These are phyloP conservation scores for Daphne laureola DNA, from an alignment of 441 rosid species.

Conservation along the genomic window DNA sequence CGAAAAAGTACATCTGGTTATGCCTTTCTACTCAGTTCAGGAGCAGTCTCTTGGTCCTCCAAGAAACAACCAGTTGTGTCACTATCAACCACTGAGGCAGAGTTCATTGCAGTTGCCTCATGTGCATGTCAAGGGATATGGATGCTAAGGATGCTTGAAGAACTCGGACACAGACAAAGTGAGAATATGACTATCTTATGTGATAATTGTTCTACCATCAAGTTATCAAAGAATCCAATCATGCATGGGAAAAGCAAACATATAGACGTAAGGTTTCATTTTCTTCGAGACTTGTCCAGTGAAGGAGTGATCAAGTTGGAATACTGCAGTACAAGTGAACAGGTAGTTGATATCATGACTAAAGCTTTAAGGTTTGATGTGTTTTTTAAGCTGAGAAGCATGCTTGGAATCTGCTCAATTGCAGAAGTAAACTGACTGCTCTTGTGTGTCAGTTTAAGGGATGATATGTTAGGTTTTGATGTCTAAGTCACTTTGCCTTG, in stretches of 20 bases:
- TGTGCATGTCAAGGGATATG: background rate
- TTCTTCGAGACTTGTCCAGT: background rate
- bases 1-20: background rate
- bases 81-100: background rate
- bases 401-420: too few relatives aligned
- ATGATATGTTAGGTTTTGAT: too few relatives aligned
- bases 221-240: background rate
- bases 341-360: background rate
- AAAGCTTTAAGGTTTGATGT: background rate
- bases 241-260: background rate
- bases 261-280: background rate
- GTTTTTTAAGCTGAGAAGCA: background rate
- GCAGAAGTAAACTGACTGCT: too few relatives aligned
- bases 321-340: background rate
- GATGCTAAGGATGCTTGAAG: background rate
- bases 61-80: slow-evolving; percentile 1
- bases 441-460: too few relatives aligned
- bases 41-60: background rate
- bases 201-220: background rate
- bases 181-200: background rate
- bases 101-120: background rate
- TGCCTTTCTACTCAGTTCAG: background rate
- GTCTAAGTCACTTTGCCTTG: too few relatives aligned
- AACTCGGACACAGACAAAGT: background rate
- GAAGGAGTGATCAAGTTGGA: background rate